Evolutionary conservation across 805 yeast species (phyloP), one percentile per base, ranked within the genome.

Genomic region (Schizosaccharomyces osmophilus): DNA sequence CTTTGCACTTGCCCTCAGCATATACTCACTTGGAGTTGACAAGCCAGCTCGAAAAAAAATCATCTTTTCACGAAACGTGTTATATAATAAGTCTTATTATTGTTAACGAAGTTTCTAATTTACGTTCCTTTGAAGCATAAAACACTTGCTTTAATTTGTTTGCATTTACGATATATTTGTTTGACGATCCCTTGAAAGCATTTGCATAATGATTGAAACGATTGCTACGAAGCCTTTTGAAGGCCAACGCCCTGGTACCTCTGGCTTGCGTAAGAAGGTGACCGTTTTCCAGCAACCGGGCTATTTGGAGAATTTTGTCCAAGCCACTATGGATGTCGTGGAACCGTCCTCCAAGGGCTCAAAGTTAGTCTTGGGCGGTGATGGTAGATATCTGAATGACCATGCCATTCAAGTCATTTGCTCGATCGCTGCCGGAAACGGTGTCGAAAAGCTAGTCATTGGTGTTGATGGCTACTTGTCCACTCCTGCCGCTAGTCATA

Each of bases 161-260:
- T 36, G 15, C 41, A 13, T 36, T 36, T 36, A 36, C 41, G 41
- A 36, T 11, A 11, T 6, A 36, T 13, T 9, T 36, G 41, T 9
- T 36, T 36, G 13, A 36, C 41, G 41, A 36, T 36, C 41, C 8
- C 41, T 36, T 36, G 13, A 36, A 36, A 36, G 13, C 41, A 11
- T 36, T 11, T 24, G 17, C 51, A 45, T 19, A n/a, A 45, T 45
- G 51, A 63, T 67, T 45, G 65, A 65, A 54, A 63, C 65, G 5
- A 76, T 86, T 55, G 69, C 78, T 48, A 89, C 97, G 26, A 81
- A 78, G 13, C 82, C 95, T 0, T 90, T 80, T 72, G 77, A 73
- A 55, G 98, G 89, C 74, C 98, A 90, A 72, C 93, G 89, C 71
- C 97, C 98, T 13, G 98, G 98, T 45, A 90, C 98, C 26, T 90